Percentiles rank a stretch among this genome's conserved stretches.
Conservation (phyloP, 331 rosid genomes). For the Cydonia oblonga region DNA sequence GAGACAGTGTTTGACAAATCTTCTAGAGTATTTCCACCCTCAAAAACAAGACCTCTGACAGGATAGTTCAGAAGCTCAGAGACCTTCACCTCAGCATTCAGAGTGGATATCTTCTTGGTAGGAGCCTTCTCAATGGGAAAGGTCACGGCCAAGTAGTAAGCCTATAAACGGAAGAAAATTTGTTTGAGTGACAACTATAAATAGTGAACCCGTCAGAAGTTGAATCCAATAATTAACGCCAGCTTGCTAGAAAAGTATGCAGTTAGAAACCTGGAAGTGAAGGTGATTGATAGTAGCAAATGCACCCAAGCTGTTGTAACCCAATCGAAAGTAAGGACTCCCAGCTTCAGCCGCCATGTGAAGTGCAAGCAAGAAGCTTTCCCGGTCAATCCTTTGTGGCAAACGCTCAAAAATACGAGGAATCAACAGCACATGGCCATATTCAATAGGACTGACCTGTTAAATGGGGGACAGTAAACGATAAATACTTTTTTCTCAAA, state of each 20-base stretch:
- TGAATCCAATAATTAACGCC: neutral
- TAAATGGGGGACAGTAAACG: neutral
- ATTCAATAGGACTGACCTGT: conserved; percentile 99
- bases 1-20: conserved; percentile 66
- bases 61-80: conserved; percentile 69
- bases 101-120: conserved; percentile 43
- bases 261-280: conserved; percentile 73
- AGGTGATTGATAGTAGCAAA: conserved; percentile 98
- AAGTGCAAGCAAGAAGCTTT: conserved; percentile 81
- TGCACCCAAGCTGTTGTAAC: conserved; percentile 98
- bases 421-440: conserved; percentile 90
- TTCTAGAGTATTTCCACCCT: conserved; percentile 58
- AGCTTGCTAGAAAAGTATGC: neutral
- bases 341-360: conserved; percentile 84
- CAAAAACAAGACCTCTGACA: conserved; percentile 83
- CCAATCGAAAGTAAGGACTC: conserved; percentile 70
- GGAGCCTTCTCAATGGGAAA: conserved; percentile 95
- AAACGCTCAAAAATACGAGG: conserved; percentile 65
- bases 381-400: conserved; percentile 84
- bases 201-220: neutral
- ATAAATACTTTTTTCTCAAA: neutral
- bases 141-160: conserved; percentile 77
- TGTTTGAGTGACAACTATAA: neutral
- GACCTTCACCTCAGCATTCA: conserved; percentile 51
- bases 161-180: conserved; percentile 35